phyloP scores from a whole-genome alignment of 2,329 filamentous ascomycete species.

The Monilinia vaccinii-corymbosi region DNA sequence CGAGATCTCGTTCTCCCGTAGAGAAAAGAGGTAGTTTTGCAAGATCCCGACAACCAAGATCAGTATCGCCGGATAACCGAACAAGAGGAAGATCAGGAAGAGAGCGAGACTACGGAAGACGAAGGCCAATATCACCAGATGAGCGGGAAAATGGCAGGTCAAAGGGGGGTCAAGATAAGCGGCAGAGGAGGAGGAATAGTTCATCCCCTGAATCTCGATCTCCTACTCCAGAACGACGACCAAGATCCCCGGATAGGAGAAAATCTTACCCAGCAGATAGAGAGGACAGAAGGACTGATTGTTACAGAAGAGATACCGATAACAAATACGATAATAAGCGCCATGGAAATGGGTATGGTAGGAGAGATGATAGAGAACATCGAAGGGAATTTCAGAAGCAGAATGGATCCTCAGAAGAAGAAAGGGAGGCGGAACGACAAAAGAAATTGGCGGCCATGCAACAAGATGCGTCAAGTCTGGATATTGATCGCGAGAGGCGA shows the following conservation, averaged over 20 bases:
- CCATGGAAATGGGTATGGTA: slow-evolving; percentile 20
- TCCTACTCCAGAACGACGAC: slow-evolving; percentile 31
- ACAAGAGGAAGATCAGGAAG: slow-evolving; percentile 15
- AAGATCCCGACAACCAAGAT: slow-evolving; percentile 18
- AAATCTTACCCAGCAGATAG: slow-evolving; percentile 22
- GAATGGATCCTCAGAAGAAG: slow-evolving; percentile 14
- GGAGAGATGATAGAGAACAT: slow-evolving; percentile 22
- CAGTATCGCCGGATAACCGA: slow-evolving; percentile 26
- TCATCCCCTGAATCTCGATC: slow-evolving; percentile 29
- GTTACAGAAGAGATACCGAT: slow-evolving; percentile 15
- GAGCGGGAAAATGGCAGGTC: not conserved
- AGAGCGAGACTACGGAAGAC: slow-evolving; percentile 16
- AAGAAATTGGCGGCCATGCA: slow-evolving; percentile 67
- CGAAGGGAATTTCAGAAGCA: not conserved
- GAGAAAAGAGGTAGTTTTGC: slow-evolving; percentile 20
- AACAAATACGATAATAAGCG: slow-evolving; percentile 22
- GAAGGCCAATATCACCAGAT: slow-evolving; percentile 9
- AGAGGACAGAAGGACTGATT: slow-evolving; percentile 18
- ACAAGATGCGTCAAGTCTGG: slow-evolving; percentile 58
- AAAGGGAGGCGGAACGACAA: slow-evolving; percentile 48
- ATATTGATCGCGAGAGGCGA: slow-evolving; percentile 59
- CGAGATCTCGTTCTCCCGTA: slow-evolving; percentile 21
- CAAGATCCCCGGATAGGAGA: slow-evolving; percentile 27
- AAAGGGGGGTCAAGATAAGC: not conserved
- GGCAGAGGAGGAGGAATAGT: slow-evolving; percentile 15